phyloP scores from a whole-genome alignment of 1,284 basidiomycete species.

The Ustilago curta region DNA sequence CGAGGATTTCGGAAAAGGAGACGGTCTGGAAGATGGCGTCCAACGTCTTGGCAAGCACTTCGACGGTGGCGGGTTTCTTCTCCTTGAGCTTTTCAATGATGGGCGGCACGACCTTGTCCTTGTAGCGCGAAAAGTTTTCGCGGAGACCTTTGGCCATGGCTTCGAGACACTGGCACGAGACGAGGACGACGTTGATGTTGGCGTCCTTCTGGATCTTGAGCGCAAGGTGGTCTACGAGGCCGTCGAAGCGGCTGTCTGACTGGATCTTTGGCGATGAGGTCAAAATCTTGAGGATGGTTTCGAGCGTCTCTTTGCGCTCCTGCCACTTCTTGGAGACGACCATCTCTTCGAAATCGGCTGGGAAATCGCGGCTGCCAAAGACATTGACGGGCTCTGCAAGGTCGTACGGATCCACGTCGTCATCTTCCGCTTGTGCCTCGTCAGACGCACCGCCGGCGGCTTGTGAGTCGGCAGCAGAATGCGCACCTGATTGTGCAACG shows the following conservation, averaged over 20 bases:
- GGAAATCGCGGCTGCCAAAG: slow-evolving; percentile 76
- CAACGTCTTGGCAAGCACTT: slow-evolving; percentile 85
- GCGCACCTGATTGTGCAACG: slow-evolving; percentile 9
- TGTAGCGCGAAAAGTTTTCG: slow-evolving; percentile 79
- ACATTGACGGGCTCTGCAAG: slow-evolving; percentile 86
- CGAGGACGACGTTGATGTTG: slow-evolving; percentile 94
- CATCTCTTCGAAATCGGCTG: slow-evolving; percentile 71
- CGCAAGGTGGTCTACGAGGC: slow-evolving; percentile 81
- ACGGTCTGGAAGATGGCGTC: slow-evolving; percentile 88
- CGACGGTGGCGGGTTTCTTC: slow-evolving; percentile 88
- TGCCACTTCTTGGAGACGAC: slow-evolving; percentile 97
- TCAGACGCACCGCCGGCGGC: slow-evolving; percentile 22
- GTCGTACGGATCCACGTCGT: slow-evolving; percentile 79
- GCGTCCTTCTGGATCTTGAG: slow-evolving; percentile 87
- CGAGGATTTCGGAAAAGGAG: slow-evolving; percentile 81
- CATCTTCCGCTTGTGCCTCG: slow-evolving; percentile 45
- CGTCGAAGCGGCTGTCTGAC: slow-evolving; percentile 77
- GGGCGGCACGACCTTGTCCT: slow-evolving; percentile 79
- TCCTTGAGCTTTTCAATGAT: slow-evolving; percentile 95
- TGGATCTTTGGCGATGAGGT: slow-evolving; percentile 81
- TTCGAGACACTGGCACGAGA: slow-evolving; percentile 86
- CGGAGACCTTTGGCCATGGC: slow-evolving; percentile 83
- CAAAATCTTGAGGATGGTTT: slow-evolving; percentile 82
- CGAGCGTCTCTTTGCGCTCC: slow-evolving; percentile 86
- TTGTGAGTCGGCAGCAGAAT: slow-evolving; percentile 16